Base-by-base conservation (phyloP, 768 basidiomycete genomes). In the Tremella fuciformis region DNA sequence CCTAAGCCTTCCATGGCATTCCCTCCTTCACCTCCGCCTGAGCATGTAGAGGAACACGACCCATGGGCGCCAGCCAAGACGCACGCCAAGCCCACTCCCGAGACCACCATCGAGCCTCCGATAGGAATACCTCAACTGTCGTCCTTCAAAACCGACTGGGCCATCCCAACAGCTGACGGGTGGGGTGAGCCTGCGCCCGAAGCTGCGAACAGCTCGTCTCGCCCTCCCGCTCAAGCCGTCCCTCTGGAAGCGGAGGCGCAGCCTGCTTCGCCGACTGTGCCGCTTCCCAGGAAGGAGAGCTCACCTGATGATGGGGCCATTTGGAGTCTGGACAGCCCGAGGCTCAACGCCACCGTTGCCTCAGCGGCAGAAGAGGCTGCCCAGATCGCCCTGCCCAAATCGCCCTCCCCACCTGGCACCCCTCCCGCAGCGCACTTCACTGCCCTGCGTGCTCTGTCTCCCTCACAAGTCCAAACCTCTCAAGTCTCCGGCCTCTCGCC, bases 41-140 rank as follows among this genome's bases (percentile, higher is more conserved):
- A 59, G 16, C 13, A 25, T 19, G 52, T 67, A 26, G 62, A 70
- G 53, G 64, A 59, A 18, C 55, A 56, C 19, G 69, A 71, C 59
- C 66, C 69, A 22, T 71, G 69, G 69, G 69, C 66, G 47, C 50
- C 57, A 2, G 39, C 63, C 1, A 40, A 53, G 21, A 8, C 29
- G 3, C 26, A 22, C 13, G 22, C 47, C 15, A 3, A 15, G 4
- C 9, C 42, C 3, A 22, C 2, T 7, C 51, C 46, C 4, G 18
- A 18, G 19, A 19, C 19, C 22, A 40, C 46, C 11, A 40, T 39
- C 46, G 41, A 37, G 24, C 21, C 8, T 8, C 47, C 11, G 37
- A 38, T 39, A 3, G 49, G 16, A 13, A 16, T 3, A 18, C n/a
- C 38, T 2, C 38, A 2, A 13, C 2, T 19, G 46, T 25, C 29